Percentiles rank a stretch among this genome's conserved stretches.
Evolutionary conservation across 2,329 filamentous ascomycete genomes (phyloP).

Genomic region (Tolypocladium guangdongense): DNA sequence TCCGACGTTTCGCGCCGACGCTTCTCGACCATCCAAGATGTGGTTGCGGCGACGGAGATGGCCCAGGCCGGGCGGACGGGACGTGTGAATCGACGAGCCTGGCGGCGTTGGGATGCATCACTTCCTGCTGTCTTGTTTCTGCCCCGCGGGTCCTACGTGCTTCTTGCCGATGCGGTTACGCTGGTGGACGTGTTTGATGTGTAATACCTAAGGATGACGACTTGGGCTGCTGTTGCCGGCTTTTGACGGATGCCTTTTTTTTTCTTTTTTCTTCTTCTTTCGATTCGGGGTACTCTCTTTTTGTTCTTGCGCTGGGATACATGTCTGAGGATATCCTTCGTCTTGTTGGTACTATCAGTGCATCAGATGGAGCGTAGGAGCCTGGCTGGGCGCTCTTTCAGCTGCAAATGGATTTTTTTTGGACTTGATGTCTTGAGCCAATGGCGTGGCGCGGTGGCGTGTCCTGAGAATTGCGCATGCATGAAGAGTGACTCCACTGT

Average conservation of each 20-base stretch:
- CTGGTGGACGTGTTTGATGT: background rate
- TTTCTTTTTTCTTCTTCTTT: slow-evolving; percentile 6
- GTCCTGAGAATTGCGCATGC: background rate
- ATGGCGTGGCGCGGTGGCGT: background rate
- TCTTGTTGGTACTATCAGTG: slow-evolving; percentile 5
- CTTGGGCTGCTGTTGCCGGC: background rate
- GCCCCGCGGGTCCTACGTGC: background rate
- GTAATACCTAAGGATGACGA: background rate
- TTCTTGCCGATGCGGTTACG: background rate
- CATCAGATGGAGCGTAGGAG: slow-evolving; percentile 5
- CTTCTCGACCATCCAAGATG: background rate
- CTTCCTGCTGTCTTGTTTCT: background rate
- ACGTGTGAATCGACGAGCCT: background rate
- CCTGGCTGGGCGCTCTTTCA: background rate
- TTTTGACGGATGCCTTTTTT: slow-evolving; percentile 1
- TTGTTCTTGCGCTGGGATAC: background rate
- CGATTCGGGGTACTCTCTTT: background rate
- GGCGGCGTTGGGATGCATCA: background rate
- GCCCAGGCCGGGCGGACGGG: background rate
- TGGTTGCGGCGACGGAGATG: background rate
- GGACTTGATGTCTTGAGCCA: no score
- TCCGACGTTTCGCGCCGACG: no score
- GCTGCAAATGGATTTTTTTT: background rate
- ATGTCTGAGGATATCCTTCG: background rate
- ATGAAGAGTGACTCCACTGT: background rate